These are phyloP conservation scores for Talaromyces proteolyticus DNA, from an alignment of 495 filamentous ascomycete species.

Conservation along the genomic window DNA sequence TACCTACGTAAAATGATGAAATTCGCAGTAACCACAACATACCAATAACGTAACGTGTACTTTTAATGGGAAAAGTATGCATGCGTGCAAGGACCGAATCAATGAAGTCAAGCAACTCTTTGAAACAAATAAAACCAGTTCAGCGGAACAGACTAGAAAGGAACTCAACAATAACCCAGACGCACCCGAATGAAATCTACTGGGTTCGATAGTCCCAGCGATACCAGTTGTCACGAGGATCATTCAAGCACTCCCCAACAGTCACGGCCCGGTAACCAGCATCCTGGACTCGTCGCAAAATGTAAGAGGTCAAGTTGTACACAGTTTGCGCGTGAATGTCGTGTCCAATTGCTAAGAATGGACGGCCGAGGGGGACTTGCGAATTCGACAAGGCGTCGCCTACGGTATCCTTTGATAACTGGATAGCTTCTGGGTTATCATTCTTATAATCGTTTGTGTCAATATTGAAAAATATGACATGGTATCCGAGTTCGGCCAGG, in stretches of 20 bases:
- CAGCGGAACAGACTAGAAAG: too few species aligned
- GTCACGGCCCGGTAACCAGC: conserved; percentile 65
- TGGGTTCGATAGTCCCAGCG: conserved; percentile 28
- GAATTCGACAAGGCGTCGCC: conserved; percentile 43
- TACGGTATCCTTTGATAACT: conserved; percentile 69
- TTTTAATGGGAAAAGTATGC: too few species aligned
- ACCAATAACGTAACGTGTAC: too few species aligned
- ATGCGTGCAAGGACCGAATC: too few species aligned
- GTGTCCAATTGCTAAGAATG: conserved; percentile 68
- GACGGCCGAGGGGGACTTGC: conserved; percentile 32
- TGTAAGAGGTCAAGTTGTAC: conserved; percentile 69
- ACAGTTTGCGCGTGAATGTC: conserved; percentile 76
- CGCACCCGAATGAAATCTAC: too few species aligned
- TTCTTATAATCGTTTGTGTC: conserved; percentile 77
- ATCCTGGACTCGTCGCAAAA: conserved; percentile 50
- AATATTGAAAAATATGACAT: conserved; percentile 67
- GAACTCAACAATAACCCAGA: too few species aligned
- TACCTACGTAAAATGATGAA: too few species aligned
- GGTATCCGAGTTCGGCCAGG: conserved; percentile 65
- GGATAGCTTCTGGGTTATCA: conserved; percentile 51
- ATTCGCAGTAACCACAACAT: too few species aligned
- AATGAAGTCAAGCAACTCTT: too few species aligned
- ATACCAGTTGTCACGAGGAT: conserved; percentile 69
- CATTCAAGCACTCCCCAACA: conserved; percentile 70
- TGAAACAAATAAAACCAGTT: too few species aligned